Percentiles rank a stretch among this genome's conserved stretches.
Conservation (phyloP, 2,329 filamentous ascomycete species). For the Metarhizium album region DNA sequence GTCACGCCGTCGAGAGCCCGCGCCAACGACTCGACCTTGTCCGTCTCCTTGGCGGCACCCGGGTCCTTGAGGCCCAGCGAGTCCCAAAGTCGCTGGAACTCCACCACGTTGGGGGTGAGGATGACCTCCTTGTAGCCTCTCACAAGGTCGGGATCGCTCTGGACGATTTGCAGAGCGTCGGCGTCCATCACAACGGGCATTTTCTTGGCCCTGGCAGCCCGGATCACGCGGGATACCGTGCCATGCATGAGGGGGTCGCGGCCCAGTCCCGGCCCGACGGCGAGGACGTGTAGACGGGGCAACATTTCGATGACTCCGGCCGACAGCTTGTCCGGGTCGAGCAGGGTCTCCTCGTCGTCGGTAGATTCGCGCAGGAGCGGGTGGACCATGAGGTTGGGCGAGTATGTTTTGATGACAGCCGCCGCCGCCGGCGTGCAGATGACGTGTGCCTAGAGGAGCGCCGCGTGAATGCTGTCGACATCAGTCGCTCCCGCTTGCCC, state of each 20-base stretch:
- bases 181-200: constrained; percentile 87
- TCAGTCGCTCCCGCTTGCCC: neutral
- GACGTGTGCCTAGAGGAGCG: constrained; percentile 60
- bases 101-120: constrained; percentile 88
- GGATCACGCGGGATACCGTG: constrained; percentile 68
- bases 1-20: constrained; percentile 76
- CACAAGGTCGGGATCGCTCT: constrained; percentile 64
- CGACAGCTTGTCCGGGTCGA: constrained; percentile 50
- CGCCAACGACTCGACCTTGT: constrained; percentile 54
- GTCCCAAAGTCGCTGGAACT: constrained; percentile 76
- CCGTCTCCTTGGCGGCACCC: constrained; percentile 23
- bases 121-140: constrained; percentile 75
- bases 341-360: constrained; percentile 29
- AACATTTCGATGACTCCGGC: constrained; percentile 68
- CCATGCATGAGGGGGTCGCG: constrained; percentile 84
- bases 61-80: constrained; percentile 55
- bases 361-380: constrained; percentile 74
- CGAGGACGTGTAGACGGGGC: constrained; percentile 77
- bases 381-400: constrained; percentile 96
- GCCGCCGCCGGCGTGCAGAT: constrained; percentile 88
- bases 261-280: constrained; percentile 85
- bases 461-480: neutral
- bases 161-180: constrained; percentile 72
- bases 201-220: constrained; percentile 58
- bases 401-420: constrained; percentile 92